Base-by-base conservation (phyloP, 306 rosid genomes). In the Sicyos edulis region DNA sequence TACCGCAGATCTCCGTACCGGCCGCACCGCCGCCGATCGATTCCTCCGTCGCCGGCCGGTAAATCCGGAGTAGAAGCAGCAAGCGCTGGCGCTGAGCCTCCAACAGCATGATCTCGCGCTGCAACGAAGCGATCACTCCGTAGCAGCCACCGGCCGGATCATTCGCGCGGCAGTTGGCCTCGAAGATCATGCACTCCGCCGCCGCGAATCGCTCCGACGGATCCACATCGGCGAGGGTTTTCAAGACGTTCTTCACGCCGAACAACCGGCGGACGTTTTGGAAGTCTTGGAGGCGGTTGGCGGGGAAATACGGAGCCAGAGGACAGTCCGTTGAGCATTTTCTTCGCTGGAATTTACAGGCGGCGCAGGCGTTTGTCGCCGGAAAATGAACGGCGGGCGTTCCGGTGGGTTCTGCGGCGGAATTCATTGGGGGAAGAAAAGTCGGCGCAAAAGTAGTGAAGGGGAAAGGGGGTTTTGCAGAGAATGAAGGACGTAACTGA, bases 311-410 rank as follows among this genome's bases (percentile, higher is more conserved):
- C 1, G 65, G 65, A 9, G 75, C 64, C 19, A 71, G 20, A 17
- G 51, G 75, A 22, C 75, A 71, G 7, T 54, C 49, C 1, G 6
- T 29, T 0, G 17, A 13, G 75, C 75, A 71, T 40, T 17, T 71
- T 71, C 75, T 54, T 20, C 75, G 29, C 37, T 71, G 75, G 0
- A 15, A 71, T 55, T 54, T 71, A 15, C 75, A 71, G 8, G 15
- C 67, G 44, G 40, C 49, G 34, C 60, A 50, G 54, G 26, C 62
- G 8, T 56, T 32, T 3, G 16, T 21, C 4, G 15, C 22, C 15
- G 62, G 34, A 5, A 4, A 7, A 56, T 56, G 22, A 6, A 0
- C 0, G 10, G 2, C 3, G 10, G 2, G 8, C 16, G 8, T 21
- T 57, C 8, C 62, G 12, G 6, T 29, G 67, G 12, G 16, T 2